These are phyloP conservation scores for Nannochloris sp. DNA, from an alignment of 139 green algal species.

Conservation along the genomic window DNA sequence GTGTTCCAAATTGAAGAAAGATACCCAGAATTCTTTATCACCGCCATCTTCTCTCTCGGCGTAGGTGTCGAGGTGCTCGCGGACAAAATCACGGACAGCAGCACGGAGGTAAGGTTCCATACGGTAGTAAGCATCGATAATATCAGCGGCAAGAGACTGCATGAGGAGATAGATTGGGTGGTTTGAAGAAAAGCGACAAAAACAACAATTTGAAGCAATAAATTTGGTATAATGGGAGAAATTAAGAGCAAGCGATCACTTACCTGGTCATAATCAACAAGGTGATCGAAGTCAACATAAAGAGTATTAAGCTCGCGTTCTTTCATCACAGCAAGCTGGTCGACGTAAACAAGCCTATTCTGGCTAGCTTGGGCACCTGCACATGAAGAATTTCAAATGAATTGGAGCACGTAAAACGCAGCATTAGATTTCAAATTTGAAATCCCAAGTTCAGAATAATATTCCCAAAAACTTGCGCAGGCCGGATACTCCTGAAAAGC, in stretches of 20 bases:
- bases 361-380: slow-evolving; percentile 4
- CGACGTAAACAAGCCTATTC: slow-evolving; percentile 24
- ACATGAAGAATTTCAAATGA: neutral
- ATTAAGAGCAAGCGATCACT: slow-evolving; percentile 21
- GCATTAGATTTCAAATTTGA: neutral
- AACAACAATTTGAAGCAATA: slow-evolving; percentile 4
- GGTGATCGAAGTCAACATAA: slow-evolving; percentile 69
- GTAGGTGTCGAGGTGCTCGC: slow-evolving; percentile 49
- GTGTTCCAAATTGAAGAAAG: slow-evolving; percentile 63
- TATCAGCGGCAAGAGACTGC: slow-evolving; percentile 25
- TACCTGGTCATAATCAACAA: slow-evolving; percentile 53
- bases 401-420: no score
- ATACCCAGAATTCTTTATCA: slow-evolving; percentile 82
- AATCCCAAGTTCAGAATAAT: neutral
- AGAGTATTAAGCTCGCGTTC: slow-evolving; percentile 56
- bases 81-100: slow-evolving; percentile 67
- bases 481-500: neutral
- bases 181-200: no score
- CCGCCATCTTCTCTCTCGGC: slow-evolving; percentile 37
- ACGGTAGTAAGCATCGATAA: slow-evolving; percentile 33
- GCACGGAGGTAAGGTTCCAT: slow-evolving; percentile 71
- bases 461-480: slow-evolving; percentile 17
- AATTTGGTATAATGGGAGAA: slow-evolving; percentile 7
- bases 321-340: slow-evolving; percentile 41
- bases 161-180: slow-evolving; percentile 13